Percentiles rank a stretch among this genome's conserved stretches.
Evolutionary conservation across 345 rosid species (phyloP).

Genomic region (Geranium rotundifolium): DNA sequence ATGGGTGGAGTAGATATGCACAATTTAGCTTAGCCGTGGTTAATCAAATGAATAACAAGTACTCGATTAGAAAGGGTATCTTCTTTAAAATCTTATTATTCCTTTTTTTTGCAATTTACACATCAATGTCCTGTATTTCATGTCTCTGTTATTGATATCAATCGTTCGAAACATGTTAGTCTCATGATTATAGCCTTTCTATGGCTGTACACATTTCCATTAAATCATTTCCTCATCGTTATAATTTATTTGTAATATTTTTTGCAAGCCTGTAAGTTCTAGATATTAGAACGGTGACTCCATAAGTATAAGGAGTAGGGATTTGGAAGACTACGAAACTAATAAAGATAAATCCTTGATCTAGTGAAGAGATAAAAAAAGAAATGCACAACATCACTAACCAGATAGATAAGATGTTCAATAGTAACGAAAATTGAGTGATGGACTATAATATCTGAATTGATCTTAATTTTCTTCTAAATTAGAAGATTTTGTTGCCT

Average conservation of each 20-base stretch:
- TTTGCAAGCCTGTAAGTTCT: neutral
- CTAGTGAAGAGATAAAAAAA: neutral
- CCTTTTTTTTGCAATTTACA: neutral
- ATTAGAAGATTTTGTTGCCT: neutral
- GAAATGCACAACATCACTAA: neutral
- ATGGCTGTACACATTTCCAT: neutral
- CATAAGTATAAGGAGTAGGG: no score
- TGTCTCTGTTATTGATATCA: neutral
- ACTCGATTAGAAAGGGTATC: constrained; percentile 73
- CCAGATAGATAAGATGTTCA: neutral
- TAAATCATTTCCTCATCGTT: no score
- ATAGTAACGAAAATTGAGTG: neutral
- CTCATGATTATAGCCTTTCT: neutral
- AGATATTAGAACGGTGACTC: neutral
- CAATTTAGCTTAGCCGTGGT: constrained; percentile 77
- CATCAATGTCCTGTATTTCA: neutral
- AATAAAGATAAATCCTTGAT: no score
- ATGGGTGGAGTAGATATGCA: constrained; percentile 94
- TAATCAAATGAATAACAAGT: constrained; percentile 59
- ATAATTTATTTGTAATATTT: neutral
- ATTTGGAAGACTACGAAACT: no score
- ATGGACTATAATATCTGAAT: neutral
- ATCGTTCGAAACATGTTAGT: neutral
- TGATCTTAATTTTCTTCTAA: neutral
- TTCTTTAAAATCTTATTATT: neutral